Evolutionary conservation across 2,329 filamentous ascomycete genomes (phyloP), one percentile per base, ranked within the genome.

Genomic region (Monosporascus sp.): DNA sequence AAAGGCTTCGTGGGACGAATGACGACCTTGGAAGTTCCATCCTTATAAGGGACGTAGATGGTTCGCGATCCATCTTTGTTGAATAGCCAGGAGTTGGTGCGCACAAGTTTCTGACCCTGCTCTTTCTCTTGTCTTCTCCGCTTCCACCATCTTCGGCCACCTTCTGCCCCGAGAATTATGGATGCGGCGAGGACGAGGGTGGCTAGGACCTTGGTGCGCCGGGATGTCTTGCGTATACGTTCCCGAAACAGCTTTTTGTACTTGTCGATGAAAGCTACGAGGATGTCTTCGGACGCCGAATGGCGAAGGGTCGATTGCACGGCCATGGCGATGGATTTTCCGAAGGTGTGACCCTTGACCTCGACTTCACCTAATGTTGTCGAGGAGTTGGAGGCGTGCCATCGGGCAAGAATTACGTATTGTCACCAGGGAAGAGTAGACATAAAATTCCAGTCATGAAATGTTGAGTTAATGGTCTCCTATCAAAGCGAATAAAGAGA

Each of bases 11-110:
- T 99, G 6, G 88, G 87, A 67, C 90, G 80, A 59, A 99, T 97
- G 53, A 88, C 87, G 48, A 99, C 93, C 71, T 95, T 96, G 61
- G 91, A 88, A 2, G 91, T 96, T 51, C 85, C 80, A 61, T 91
- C 83, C 70, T 90, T 91, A 72, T 96, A 94, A 2, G 93, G 92
- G 27, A 99, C 94, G 67, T 94, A 97, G 54, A 99, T 94, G 16
- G 91, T 96, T 52, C 94, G 82, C 48, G 91, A 93, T 49, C 94
- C 94, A 77, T 97, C 94, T 74, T 97, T 97, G 64, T 93, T 91
- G 72, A 89, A 84, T 58, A 97, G 78, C 65, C 91, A 96, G 34
- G 93, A 97, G 72, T 99, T 99, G 56, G 90, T 87, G 54, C 94
- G 84, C 58, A 97, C 76, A 51, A 99, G 80, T 59, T 89, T 88